Evolutionary conservation across 2,329 filamentous ascomycete species (phyloP).

Genomic region (Elsinoe australis): DNA sequence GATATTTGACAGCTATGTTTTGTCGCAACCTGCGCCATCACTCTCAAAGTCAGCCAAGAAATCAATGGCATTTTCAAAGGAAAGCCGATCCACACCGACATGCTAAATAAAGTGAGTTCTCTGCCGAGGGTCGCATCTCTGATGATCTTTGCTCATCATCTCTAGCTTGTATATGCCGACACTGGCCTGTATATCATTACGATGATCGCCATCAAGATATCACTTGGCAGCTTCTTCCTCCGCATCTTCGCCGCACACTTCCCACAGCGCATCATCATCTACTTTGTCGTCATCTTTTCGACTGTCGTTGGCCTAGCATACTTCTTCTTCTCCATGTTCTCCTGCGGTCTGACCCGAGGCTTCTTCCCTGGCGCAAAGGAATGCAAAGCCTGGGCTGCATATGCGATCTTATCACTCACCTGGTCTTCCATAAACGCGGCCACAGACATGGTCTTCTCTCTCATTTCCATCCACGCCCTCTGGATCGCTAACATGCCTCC

Average conservation of each 20-base stretch:
- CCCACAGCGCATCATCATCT: conserved; percentile 38
- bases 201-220: conserved; percentile 41
- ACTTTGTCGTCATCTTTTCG: conserved; percentile 37
- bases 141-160: background rate
- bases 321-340: conserved; percentile 43
- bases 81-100: background rate
- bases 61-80: conserved; percentile 1
- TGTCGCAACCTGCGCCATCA: conserved; percentile 8
- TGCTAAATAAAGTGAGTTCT: background rate
- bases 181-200: conserved; percentile 38
- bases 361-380: conserved; percentile 26
- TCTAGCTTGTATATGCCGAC: conserved; percentile 4
- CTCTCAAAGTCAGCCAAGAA: background rate
- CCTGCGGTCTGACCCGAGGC: conserved; percentile 45
- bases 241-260: conserved; percentile 38
- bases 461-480: conserved; percentile 32
- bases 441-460: conserved; percentile 32
- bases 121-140: too few relatives aligned
- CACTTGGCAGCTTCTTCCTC: conserved; percentile 44
- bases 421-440: conserved; percentile 28
- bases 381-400: conserved; percentile 16
- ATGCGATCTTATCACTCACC: conserved; percentile 17
- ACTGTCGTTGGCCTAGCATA: conserved; percentile 39
- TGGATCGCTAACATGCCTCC: conserved; percentile 22
- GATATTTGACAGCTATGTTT: background rate